A percentile compares a stretch with the other conserved stretches of the same genome.
Conservation (phyloP, 2,329 filamentous ascomycete genomes). For the Knoxdaviesia capensis region DNA sequence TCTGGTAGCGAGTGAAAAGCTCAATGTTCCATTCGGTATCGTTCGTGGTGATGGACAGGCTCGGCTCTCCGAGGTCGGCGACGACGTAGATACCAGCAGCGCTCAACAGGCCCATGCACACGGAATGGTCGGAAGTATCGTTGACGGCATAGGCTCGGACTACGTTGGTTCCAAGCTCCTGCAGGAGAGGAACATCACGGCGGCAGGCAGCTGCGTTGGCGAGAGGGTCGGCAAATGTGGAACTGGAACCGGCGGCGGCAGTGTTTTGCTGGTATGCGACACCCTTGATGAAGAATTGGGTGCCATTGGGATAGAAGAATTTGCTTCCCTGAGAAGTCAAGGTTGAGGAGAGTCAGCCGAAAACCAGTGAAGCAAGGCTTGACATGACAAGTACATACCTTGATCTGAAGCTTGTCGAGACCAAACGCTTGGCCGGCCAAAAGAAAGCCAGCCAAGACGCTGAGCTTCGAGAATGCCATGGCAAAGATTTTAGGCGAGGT, state of each 20-base stretch:
- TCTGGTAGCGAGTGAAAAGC: conserved; percentile 63
- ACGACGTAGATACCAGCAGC: conserved; percentile 88
- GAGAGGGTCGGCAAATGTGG: conserved; percentile 64
- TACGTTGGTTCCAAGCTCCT: conserved; percentile 66
- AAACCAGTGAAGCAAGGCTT: not conserved
- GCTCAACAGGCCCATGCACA: conserved; percentile 68
- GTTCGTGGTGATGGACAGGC: conserved; percentile 67
- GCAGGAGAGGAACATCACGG: conserved; percentile 69
- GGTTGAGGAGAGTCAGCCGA: not conserved
- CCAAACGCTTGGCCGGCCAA: conserved; percentile 21
- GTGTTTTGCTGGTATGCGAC: conserved; percentile 85
- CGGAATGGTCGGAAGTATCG: conserved; percentile 54
- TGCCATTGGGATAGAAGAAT: conserved; percentile 69
- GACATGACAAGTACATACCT: conserved; percentile 23
- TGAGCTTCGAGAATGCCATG: no score
- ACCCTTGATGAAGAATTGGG: conserved; percentile 64
- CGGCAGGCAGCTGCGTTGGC: conserved; percentile 50
- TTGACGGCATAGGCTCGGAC: conserved; percentile 93
- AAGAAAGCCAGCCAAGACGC: conserved; percentile 15
- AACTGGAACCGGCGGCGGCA: conserved; percentile 30
- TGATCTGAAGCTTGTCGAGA: conserved; percentile 43
- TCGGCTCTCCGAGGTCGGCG: conserved; percentile 71
- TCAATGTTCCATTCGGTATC: conserved; percentile 58
- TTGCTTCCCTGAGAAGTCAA: conserved; percentile 41
- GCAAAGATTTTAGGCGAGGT: no score